These are phyloP conservation scores for Ascoidea tarda DNA, from an alignment of 805 yeast species.

Conservation along the genomic window DNA sequence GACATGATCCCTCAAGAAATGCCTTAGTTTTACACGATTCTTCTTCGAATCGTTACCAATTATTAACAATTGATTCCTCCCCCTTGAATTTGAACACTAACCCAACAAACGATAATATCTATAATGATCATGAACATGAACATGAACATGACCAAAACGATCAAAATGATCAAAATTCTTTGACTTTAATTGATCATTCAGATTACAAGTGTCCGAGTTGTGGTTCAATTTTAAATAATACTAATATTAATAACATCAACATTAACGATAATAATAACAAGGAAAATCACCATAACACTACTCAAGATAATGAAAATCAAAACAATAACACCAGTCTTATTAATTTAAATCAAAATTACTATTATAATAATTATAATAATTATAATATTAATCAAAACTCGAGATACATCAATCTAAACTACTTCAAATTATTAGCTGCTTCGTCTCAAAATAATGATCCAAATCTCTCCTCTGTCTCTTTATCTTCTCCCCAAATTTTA, in stretches of 20 bases:
- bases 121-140: not conserved
- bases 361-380: not conserved
- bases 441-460: not conserved
- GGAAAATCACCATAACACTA: not conserved
- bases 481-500: too few relatives aligned
- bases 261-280: not conserved
- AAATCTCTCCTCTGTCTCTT: too few relatives aligned
- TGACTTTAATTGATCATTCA: not conserved
- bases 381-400: not conserved
- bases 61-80: slow-evolving; percentile 2
- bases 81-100: not conserved
- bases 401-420: slow-evolving; percentile 5
- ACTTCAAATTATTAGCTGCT: slow-evolving; percentile 6
- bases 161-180: not conserved
- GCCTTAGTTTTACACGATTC: slow-evolving; percentile 9
- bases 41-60: slow-evolving; percentile 5
- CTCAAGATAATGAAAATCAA: not conserved
- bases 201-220: not conserved
- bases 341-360: too few relatives aligned
- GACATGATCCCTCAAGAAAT: slow-evolving; percentile 9
- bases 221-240: not conserved
- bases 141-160: not conserved
- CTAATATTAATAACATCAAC: not conserved
- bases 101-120: not conserved
- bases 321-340: not conserved